Conservation (phyloP, 306 rosid species). For the Citrullus amarus region DNA sequence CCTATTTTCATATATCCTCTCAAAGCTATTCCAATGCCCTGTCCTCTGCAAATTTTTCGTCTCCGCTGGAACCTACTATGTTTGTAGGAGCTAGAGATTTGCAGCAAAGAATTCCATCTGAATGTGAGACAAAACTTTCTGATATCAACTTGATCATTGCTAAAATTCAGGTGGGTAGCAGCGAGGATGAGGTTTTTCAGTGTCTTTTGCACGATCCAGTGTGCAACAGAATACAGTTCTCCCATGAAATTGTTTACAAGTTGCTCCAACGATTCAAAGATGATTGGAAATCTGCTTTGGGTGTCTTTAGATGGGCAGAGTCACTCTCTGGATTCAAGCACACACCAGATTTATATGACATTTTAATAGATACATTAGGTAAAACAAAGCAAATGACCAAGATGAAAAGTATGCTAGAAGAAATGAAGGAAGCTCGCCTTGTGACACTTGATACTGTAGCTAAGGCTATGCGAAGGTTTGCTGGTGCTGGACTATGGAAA, state of each 20-base stretch:
- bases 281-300: conserved; percentile 85
- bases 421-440: conserved; percentile 31
- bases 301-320: conserved; percentile 66
- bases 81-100: conserved; percentile 12
- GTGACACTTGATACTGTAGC: conserved; percentile 42
- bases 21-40: conserved; percentile 5
- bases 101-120: conserved; percentile 15
- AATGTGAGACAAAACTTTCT: conserved; percentile 14
- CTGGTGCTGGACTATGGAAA: conserved; percentile 72
- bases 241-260: conserved; percentile 26
- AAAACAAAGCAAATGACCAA: conserved; percentile 61
- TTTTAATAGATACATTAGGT: conserved; percentile 63
- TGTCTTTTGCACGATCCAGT: conserved; percentile 33
- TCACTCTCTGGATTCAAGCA: conserved; percentile 30
- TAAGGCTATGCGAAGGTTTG: conserved; percentile 67
- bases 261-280: conserved; percentile 57
- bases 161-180: conserved; percentile 31
- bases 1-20: conserved; percentile 12
- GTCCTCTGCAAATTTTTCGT: conserved; percentile 9
- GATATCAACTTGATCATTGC: conserved; percentile 39
- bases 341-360: conserved; percentile 41
- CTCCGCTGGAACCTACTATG: conserved; percentile 9
- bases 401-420: conserved; percentile 35
- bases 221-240: conserved; percentile 28
- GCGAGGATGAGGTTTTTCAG: conserved; percentile 39